phyloP scores from a whole-genome alignment of 192 early-diverging fungal genomes.

The Gigaspora rosea region DNA sequence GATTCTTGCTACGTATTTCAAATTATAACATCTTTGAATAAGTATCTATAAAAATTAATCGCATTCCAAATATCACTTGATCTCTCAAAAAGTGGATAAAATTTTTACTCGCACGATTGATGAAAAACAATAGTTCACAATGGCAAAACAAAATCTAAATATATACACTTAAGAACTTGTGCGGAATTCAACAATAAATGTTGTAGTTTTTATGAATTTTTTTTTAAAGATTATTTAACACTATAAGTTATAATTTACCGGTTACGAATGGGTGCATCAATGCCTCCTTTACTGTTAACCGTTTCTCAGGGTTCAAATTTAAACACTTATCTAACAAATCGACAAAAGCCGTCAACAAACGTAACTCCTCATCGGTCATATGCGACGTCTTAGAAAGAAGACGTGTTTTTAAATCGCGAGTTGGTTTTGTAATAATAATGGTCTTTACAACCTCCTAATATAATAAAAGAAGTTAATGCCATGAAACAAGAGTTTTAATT shows the following conservation, averaged over 20 bases:
- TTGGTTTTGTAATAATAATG: conserved; percentile 66
- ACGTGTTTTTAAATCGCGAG: conserved; percentile 69
- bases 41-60: too few species aligned
- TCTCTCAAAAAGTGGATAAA: too few species aligned
- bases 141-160: too few species aligned
- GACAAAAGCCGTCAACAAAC: conserved; percentile 68
- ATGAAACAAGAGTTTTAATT: background rate
- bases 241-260: conserved; percentile 37
- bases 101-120: too few species aligned
- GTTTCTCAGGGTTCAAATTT: conserved; percentile 83
- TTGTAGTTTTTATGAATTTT: too few species aligned
- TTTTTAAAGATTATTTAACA: background rate
- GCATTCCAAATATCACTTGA: too few species aligned
- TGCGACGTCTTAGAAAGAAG: conserved; percentile 60
- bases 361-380: conserved; percentile 58
- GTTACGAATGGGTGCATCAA: conserved; percentile 85
- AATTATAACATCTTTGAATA: too few species aligned
- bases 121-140: too few species aligned
- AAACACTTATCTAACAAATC: conserved; percentile 87
- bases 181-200: too few species aligned
- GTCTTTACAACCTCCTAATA: conserved; percentile 67
- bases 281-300: conserved; percentile 84
- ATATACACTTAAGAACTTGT: too few species aligned
- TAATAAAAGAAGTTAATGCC: background rate
- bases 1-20: too few species aligned